Evolutionary conservation across 805 yeast genomes (phyloP), one percentile per base, ranked within the genome.

Genomic region (Hanseniaspora clermontiae): DNA sequence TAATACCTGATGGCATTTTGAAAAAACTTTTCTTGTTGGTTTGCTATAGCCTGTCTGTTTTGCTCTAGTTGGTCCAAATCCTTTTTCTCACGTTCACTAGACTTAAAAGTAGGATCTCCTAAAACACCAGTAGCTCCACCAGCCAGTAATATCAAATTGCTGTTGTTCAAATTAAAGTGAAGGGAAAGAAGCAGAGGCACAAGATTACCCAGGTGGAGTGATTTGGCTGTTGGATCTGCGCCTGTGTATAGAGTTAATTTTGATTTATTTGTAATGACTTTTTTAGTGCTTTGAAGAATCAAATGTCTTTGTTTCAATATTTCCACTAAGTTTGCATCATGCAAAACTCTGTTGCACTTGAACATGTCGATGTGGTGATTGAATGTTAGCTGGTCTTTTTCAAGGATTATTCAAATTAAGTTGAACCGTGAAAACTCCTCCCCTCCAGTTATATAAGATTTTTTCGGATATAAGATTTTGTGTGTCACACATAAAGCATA

Each of bases 81-180:
- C 74, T 90, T 76, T 15, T 69, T 72, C 11, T 70, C 68, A 57
- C 98, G 75, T 64, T 89, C 97, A 0, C 90, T 79, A 0, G 77
- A 72, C 62, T 96, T 75, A 0, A 97, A 98, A 54, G 96, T 87
- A 8, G 98, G 98, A 68, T 93, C 98, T 8, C 98, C 98, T 1
- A 93, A 95, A 12, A 79, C 77, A 9, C 96, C 97, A 0, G 98
- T 93, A 6, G 97, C 98, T 27, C 95, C 95, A 19, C 96, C 96
- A 17, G 93, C 89, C 7, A 91, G 68, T 0, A 91, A 88, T 7
- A 83, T 80, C n/a, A 88, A 80, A 59, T 79, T 77, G 66, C 89
- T 96, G 1, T 98, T 98, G 37, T 93, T 73, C 36, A 89, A 69
- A 60, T 80, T 81, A 68, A 89, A 89, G 68, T 93, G 96, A 46